These are phyloP conservation scores for Globisporangium orthogonon DNA, from an alignment of 352 stramenopile species.

Conservation along the genomic window DNA sequence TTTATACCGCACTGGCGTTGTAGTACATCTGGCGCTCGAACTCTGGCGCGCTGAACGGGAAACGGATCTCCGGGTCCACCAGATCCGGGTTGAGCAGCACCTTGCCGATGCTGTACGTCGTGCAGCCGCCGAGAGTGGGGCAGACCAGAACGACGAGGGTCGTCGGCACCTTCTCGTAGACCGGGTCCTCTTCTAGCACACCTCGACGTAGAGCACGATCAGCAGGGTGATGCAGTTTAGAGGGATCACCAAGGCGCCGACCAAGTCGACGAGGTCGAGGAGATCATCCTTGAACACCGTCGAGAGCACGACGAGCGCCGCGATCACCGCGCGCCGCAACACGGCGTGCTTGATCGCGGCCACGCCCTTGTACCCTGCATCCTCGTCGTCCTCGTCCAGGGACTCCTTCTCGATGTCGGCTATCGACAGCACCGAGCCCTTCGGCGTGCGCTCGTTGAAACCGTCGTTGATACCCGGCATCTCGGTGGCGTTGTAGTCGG, in stretches of 20 bases:
- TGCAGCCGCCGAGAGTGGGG: constrained; percentile 6
- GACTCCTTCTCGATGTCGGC: constrained; percentile 13
- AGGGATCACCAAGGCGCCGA: constrained; percentile 15
- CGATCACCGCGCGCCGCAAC: not conserved
- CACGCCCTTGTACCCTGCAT: constrained; percentile 24
- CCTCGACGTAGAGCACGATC: constrained; percentile 16
- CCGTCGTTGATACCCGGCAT: constrained; percentile 4
- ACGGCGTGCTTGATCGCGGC: constrained; percentile 14
- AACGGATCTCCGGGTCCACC: constrained; percentile 1
- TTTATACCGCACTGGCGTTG: constrained; percentile 9
- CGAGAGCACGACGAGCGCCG: constrained; percentile 7
- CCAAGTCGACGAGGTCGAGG: constrained; percentile 16
- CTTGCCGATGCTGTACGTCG: constrained; percentile 12
- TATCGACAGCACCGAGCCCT: constrained; percentile 18
- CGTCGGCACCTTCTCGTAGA: constrained; percentile 12
- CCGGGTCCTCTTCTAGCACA: not conserved
- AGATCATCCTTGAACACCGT: constrained; percentile 15
- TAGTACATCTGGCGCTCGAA: not conserved
- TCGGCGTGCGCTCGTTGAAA: constrained; percentile 13
- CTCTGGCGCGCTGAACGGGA: constrained; percentile 1
- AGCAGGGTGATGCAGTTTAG: constrained; percentile 17
- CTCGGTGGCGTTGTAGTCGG: constrained; percentile 6
- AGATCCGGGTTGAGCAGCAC: constrained; percentile 5
- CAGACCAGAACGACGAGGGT: constrained; percentile 13
- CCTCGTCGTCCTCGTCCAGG: constrained; percentile 9